Evolutionary conservation across 495 filamentous ascomycete species (phyloP).

Genomic region (Clohesyomyces aquaticus): DNA sequence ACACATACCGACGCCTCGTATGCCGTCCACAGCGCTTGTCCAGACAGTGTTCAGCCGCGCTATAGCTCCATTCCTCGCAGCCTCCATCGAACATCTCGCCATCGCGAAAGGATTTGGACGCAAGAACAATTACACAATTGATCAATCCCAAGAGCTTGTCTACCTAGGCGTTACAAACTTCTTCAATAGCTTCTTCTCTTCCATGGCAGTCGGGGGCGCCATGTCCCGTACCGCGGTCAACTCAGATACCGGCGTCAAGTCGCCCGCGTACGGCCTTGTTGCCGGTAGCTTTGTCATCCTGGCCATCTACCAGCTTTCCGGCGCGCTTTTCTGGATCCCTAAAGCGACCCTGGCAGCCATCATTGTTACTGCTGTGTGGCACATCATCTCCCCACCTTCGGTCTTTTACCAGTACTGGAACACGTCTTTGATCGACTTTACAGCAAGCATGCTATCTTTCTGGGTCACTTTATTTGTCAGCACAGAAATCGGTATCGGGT

Average conservation of each 20-base stretch:
- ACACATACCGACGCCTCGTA: slow-evolving; percentile 50
- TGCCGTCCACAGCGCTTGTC: slow-evolving; percentile 40
- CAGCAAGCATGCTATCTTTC: slow-evolving; percentile 93
- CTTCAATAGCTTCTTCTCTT: slow-evolving; percentile 90
- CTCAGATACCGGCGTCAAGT: slow-evolving; percentile 92
- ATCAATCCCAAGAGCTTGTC: slow-evolving; percentile 93
- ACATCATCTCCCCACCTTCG: slow-evolving; percentile 89
- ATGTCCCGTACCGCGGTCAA: slow-evolving; percentile 98
- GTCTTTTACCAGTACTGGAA: slow-evolving; percentile 94
- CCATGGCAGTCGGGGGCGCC: slow-evolving; percentile 89
- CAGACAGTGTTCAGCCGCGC: slow-evolving; percentile 59
- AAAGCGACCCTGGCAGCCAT: slow-evolving; percentile 80
- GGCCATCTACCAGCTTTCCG: slow-evolving; percentile 86
- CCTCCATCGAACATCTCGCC: slow-evolving; percentile 78
- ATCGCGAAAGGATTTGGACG: slow-evolving; percentile 97
- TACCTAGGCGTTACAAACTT: slow-evolving; percentile 92
- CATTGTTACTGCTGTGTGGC: slow-evolving; percentile 95
- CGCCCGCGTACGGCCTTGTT: slow-evolving; percentile 86
- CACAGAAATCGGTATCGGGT: slow-evolving; percentile 92
- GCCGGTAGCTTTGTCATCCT: slow-evolving; percentile 87
- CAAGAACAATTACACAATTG: slow-evolving; percentile 93
- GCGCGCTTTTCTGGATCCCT: slow-evolving; percentile 93
- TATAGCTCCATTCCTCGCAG: slow-evolving; percentile 81
- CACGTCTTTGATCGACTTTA: slow-evolving; percentile 81
- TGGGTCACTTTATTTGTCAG: slow-evolving; percentile 81